Evolutionary conservation across 2,329 filamentous ascomycete species (phyloP).

Genomic region (Exophiala calicioides): DNA sequence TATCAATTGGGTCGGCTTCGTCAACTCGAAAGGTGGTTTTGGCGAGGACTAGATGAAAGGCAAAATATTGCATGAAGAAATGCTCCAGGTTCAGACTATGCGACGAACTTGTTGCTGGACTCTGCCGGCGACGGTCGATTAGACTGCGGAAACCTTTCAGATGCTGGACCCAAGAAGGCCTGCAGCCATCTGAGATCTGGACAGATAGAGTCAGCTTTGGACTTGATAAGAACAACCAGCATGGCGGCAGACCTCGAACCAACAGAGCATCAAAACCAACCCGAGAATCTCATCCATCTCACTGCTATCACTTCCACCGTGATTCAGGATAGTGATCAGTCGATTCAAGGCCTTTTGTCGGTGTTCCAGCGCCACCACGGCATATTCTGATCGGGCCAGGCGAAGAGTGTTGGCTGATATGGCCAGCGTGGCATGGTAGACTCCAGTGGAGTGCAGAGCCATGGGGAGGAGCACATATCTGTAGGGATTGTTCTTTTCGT

Average conservation of each 20-base stretch:
- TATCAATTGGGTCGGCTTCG: background rate
- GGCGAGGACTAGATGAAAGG: constrained; percentile 35
- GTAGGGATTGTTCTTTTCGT: constrained; percentile 34
- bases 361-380: constrained; percentile 32
- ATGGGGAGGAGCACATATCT: constrained; percentile 35
- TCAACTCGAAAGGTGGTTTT: constrained; percentile 31
- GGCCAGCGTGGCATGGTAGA: constrained; percentile 34
- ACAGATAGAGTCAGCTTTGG: background rate
- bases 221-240: background rate
- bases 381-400: constrained; percentile 29
- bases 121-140: constrained; percentile 14
- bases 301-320: constrained; percentile 4
- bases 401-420: constrained; percentile 33
- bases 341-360: constrained; percentile 13
- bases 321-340: constrained; percentile 6
- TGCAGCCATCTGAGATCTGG: constrained; percentile 33
- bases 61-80: constrained; percentile 35
- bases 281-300: constrained; percentile 35
- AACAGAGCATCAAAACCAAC: constrained; percentile 35
- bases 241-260: constrained; percentile 28
- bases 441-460: constrained; percentile 32
- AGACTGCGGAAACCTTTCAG: constrained; percentile 33
- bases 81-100: constrained; percentile 27
- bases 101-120: background rate
- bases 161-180: constrained; percentile 34